Evolutionary conservation across 2,329 filamentous ascomycete genomes (phyloP), one percentile per base, ranked within the genome.

Genomic region (Ophiostoma quercus): DNA sequence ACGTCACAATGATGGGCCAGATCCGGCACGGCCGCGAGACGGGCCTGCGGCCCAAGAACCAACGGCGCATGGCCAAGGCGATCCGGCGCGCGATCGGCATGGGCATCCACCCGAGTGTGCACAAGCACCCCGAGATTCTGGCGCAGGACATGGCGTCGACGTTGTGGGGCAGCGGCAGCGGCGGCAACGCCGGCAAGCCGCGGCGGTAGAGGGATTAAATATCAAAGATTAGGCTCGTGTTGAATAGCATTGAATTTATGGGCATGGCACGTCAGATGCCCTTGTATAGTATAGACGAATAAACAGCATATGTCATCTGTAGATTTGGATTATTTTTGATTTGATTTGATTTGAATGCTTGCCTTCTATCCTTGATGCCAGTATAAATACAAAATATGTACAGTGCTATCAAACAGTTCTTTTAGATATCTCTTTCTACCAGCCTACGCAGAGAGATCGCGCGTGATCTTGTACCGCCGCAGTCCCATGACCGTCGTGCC

Each of bases 51-150:
- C 91, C 91, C 2, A 90, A 92, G 74, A 98, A 98, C 83, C 95
- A 99, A 83, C 86, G 95, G 74, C 93, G 90, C 81, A 88, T 99
- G 77, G 91, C 94, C 72, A 97, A 96, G 83, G 94, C 96, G 68
- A 91, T 99, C 75, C 85, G 95, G 74, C 87, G 95, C 75, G 90
- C 92, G 25, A 90, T 98, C 75, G 95, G 94, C 1, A 85, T 97
- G 77, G 95, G 95, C 19, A 83, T 98, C 72, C 93, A 98, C 85
- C 95, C 95, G 32, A 96, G 90, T 78, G 90, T 96, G 69, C 92
- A 99, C 82, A 83, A 84, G 74, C 95, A 99, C 81, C 95, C 95
- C 3, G 91, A 68, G 79, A 83, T 96, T 70, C 78, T 97, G 74
- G 82, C 83, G 71, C 75, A 79, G 14, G 73, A 78, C 25, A 79